phyloP scores from a whole-genome alignment of 1,284 basidiomycete genomes.

The Exobasidium rhododendri region DNA sequence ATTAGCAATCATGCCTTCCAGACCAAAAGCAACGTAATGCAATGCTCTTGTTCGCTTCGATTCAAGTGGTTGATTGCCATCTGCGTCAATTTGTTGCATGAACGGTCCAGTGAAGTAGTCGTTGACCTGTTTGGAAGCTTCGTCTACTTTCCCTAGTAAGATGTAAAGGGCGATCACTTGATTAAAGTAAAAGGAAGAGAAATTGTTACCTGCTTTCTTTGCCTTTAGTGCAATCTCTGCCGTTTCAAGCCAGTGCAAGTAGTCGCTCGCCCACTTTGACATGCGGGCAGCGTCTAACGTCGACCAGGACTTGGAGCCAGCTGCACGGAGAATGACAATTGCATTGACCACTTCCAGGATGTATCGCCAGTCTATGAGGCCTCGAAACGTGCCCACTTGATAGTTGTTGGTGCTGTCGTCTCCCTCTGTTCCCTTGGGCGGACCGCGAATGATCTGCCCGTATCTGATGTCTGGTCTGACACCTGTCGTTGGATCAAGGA shows the following conservation, averaged over 20 bases:
- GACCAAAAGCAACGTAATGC: constrained; percentile 67
- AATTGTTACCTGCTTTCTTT: constrained; percentile 63
- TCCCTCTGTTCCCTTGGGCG: constrained; percentile 56
- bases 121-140: constrained; percentile 57
- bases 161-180: constrained; percentile 61
- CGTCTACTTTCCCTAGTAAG: constrained; percentile 58
- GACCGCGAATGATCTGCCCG: constrained; percentile 67
- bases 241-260: constrained; percentile 63
- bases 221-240: constrained; percentile 61
- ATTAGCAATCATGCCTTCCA: constrained; percentile 67
- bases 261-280: constrained; percentile 60
- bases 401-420: constrained; percentile 42
- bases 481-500: constrained; percentile 62
- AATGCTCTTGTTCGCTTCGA: constrained; percentile 64
- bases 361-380: constrained; percentile 65
- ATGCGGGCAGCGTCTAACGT: constrained; percentile 60
- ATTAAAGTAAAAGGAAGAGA: constrained; percentile 59
- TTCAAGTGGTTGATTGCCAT: constrained; percentile 64
- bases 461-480: constrained; percentile 71
- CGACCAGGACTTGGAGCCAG: constrained; percentile 63
- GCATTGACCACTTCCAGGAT: constrained; percentile 65
- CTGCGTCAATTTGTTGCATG: constrained; percentile 60
- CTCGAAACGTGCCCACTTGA: constrained; percentile 56
- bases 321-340: constrained; percentile 62
- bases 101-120: constrained; percentile 60